Evolutionary conservation across 345 rosid genomes (phyloP), one percentile per base, ranked within the genome.

Genomic region (Cochlearia excelsa): DNA sequence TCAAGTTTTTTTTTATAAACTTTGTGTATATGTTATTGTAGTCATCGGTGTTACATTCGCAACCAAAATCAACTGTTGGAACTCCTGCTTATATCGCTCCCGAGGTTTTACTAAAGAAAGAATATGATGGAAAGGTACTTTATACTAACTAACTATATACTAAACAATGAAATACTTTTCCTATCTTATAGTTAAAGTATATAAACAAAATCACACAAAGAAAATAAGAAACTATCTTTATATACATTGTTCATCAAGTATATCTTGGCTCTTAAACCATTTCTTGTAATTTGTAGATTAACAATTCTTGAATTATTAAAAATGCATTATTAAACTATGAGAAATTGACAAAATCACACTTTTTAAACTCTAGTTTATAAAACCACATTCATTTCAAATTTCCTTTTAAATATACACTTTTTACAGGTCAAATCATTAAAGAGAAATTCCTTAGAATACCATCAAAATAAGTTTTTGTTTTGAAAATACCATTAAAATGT

Each of bases 61-160:
- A 90, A 64, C 99, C 97, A 2, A 90, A 85, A 72, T 90, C 97
- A 51, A 87, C 99, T 1, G 99, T 94, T 57, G 99, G 99, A 70
- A 94, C 99, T 26, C 99, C 99, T 59, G 99, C 99, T 49, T 94
- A 94, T 67, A 94, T 90, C 3, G 99, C 99, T 69, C 99, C 99
- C 3, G 99, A 94, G 80, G 96, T 94, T 53, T 77, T 94, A 61
- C 92, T 85, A 27, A 90, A 87, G 81, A 90, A 87, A 79, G 99
- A 89, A 77, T 94, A 94, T 39, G 97, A 94, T 68, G 99, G 99
- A 66, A 87, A 94, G 99, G 99, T 90, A 81, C 59, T 61, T 11
- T 34, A 45, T 51, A 26, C 35, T 63, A 23, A 42, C 52, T 30
- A n/a, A 62, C 52, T 5, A 37, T 37, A 3, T 3, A 41, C 37